Evolutionary conservation across 2,329 filamentous ascomycete species (phyloP).

Genomic region (Neodidymelliopsis sp.): DNA sequence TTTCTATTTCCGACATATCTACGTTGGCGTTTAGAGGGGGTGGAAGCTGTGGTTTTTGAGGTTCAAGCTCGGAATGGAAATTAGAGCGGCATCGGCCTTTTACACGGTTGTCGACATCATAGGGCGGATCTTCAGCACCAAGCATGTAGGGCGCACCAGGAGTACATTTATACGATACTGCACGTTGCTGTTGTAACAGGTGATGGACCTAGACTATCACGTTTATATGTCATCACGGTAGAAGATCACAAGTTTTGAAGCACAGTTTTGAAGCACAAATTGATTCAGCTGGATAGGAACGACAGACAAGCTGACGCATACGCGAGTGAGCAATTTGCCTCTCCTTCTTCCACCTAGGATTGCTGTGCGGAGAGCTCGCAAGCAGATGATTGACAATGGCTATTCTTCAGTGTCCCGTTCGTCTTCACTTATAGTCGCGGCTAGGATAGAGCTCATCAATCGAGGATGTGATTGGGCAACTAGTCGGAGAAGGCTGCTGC

Average conservation of each 20-base stretch:
- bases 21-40: slow-evolving; percentile 1
- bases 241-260: too few species aligned
- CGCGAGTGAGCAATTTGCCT: slow-evolving; percentile 32
- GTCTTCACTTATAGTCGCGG: slow-evolving; percentile 20
- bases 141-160: slow-evolving; percentile 10
- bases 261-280: slow-evolving; percentile 20
- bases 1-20: slow-evolving; percentile 25
- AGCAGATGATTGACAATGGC: slow-evolving; percentile 37
- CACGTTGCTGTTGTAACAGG: too few species aligned
- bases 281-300: slow-evolving; percentile 37
- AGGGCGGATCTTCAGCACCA: slow-evolving; percentile 5
- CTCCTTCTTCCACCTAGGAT: slow-evolving; percentile 31
- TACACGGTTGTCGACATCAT: slow-evolving; percentile 11
- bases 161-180: too few species aligned
- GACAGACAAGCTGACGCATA: slow-evolving; percentile 40
- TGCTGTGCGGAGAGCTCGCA: slow-evolving; percentile 36
- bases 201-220: too few species aligned
- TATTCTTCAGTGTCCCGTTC: slow-evolving; percentile 28
- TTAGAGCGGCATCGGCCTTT: slow-evolving; percentile 22
- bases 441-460: slow-evolving; percentile 29
- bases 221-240: background rate
- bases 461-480: slow-evolving; percentile 22
- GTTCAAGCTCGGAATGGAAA: slow-evolving; percentile 9
- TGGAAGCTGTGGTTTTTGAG: background rate
- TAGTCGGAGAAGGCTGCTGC: slow-evolving; percentile 31